phyloP scores from a whole-genome alignment of 1,139 yeast species.

The Geotrichum carabidarum region DNA sequence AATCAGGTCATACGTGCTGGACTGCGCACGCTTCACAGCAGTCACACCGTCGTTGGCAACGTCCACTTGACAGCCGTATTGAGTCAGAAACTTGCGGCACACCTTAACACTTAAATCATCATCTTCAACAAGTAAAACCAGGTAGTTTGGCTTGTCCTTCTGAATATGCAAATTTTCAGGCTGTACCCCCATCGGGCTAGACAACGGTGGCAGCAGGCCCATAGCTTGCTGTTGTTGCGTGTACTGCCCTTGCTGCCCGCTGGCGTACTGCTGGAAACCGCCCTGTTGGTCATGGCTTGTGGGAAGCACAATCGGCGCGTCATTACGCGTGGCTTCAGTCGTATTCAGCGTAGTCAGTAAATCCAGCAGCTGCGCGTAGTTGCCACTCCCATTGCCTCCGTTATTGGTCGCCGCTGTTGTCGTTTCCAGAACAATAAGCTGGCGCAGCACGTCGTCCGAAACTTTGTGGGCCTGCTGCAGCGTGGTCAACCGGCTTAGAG shows the following conservation, averaged over 20 bases:
- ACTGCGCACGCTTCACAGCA: slow-evolving; percentile 75
- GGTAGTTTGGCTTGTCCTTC: slow-evolving; percentile 3
- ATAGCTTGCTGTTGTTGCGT: not conserved
- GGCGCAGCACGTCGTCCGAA: slow-evolving; percentile 17
- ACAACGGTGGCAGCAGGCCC: not conserved
- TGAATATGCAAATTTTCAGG: not conserved
- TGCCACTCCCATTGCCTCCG: not conserved
- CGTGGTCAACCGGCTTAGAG: slow-evolving; percentile 12
- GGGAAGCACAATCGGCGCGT: slow-evolving; percentile 5
- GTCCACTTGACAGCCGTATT: slow-evolving; percentile 89
- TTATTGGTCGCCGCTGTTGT: not conserved
- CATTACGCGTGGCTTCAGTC: slow-evolving; percentile 15
- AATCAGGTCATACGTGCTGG: slow-evolving; percentile 64
- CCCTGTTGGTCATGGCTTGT: not conserved
- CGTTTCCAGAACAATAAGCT: slow-evolving; percentile 14
- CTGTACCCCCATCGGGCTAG: not conserved
- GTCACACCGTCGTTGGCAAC: slow-evolving; percentile 88
- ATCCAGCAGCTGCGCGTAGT: slow-evolving; percentile 7
- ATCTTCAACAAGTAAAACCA: slow-evolving; percentile 74
- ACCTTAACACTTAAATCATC: slow-evolving; percentile 65
- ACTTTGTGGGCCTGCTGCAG: slow-evolving; percentile 13
- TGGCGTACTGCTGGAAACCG: not conserved
- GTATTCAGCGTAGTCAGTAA: slow-evolving; percentile 13
- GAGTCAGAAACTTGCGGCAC: slow-evolving; percentile 59
- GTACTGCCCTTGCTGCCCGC: not conserved